Evolutionary conservation across 2,329 filamentous ascomycete species (phyloP).

Genomic region (Ceratocystis lukuohia): DNA sequence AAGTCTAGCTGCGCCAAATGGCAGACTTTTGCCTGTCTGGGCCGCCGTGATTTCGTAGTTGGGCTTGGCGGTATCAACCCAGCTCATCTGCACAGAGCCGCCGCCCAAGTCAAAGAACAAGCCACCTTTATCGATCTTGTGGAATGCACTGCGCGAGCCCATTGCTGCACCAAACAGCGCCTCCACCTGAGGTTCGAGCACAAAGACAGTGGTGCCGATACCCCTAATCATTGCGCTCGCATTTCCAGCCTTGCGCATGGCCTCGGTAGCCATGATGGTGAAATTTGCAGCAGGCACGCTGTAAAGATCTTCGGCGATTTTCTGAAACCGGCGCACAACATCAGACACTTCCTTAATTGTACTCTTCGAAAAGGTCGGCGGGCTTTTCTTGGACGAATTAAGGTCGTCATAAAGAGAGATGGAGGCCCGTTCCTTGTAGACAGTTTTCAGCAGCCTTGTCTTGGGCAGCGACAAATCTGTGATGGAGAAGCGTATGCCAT

Average conservation of each 20-base stretch:
- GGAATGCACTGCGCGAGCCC: constrained; percentile 66
- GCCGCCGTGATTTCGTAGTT: constrained; percentile 43
- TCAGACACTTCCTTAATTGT: constrained; percentile 54
- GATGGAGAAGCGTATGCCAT: constrained; percentile 87
- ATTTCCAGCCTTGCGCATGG: constrained; percentile 70
- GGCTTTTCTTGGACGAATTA: constrained; percentile 34
- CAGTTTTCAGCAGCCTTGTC: constrained; percentile 58
- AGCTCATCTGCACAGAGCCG: constrained; percentile 52
- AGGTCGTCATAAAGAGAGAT: constrained; percentile 82
- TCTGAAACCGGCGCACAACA: constrained; percentile 56
- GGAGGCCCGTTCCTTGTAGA: constrained; percentile 63
- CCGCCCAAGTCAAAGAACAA: constrained; percentile 81
- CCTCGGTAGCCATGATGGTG: constrained; percentile 73
- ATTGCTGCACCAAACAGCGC: constrained; percentile 64
- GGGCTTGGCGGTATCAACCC: constrained; percentile 37
- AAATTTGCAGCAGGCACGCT: constrained; percentile 52
- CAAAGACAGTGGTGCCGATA: constrained; percentile 59
- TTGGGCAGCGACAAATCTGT: constrained; percentile 61
- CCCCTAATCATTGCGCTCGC: constrained; percentile 50
- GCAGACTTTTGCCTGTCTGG: constrained; percentile 41
- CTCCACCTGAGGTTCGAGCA: constrained; percentile 69
- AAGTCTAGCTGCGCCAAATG: constrained; percentile 47
- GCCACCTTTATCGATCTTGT: constrained; percentile 39
- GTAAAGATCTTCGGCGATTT: constrained; percentile 51
- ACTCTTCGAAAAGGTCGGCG: constrained; percentile 34